Base-by-base conservation (phyloP, 371 early-diverging fungal species). In the Zopfochytrium polystomum region DNA sequence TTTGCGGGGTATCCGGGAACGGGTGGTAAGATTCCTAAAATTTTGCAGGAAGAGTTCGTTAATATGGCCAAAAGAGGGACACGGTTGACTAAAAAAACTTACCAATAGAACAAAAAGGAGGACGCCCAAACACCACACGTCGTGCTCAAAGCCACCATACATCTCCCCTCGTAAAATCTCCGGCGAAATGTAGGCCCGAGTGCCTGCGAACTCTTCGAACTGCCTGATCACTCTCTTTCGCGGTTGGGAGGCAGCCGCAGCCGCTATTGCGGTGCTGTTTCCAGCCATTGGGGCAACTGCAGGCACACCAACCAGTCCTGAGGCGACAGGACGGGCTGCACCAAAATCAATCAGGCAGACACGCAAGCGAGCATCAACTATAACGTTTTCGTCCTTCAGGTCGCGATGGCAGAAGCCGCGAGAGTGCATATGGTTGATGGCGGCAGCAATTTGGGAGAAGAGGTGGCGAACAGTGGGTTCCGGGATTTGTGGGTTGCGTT, bases 301-400 rank as follows among this genome's bases (percentile, higher is more conserved):
- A n/a, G n/a, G n/a, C n/a, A n/a, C 45, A n/a, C n/a, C n/a, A n/a
- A n/a, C n/a, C 45, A 45, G 47, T 38, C 34, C 29, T 1, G 29
- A 20, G 18, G 74, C 72, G 31, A 74, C 70, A 33, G 49, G 64
- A 27, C 65, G 51, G 0, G 80, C 71, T 9, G 73, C 81, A 7
- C 92, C 92, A 77, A 92, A 92, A 63, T 92, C 92, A 52, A 90
- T 86, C 52, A 92, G 64, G 65, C 88, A 89, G 63, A 89, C 84
- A 33, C 31, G 27, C 53, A 77, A 69, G 35, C 55, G 29, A 18
- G 55, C 67, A 54, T 77, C 77, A 44, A 80, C 60, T n/a, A 80
- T 76, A 58, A 85, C 85, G 65, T 87, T 75, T 59, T 80, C 85
- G 65, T 90, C 91, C 60, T 88, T 86, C 27, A n/a, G n/a, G n/a